A percentile compares a stretch with the other conserved stretches of the same genome.
Evolutionary conservation across 2,329 filamentous ascomycete species (phyloP).

Genomic region (Sporothrix brunneoviolacea): DNA sequence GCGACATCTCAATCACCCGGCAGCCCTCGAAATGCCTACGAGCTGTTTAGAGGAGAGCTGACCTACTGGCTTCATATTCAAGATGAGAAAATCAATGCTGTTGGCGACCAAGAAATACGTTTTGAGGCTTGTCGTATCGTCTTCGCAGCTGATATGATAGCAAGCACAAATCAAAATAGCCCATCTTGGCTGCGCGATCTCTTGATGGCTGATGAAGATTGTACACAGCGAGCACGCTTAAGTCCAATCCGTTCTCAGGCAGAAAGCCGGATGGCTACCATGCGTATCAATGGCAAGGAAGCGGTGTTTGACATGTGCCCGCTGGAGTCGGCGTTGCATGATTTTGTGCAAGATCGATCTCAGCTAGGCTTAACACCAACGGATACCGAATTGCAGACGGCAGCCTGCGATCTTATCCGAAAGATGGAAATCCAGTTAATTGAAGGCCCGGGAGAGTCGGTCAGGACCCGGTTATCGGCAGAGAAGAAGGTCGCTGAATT

Average conservation of each 20-base stretch:
- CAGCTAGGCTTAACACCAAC: constrained; percentile 53
- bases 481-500: constrained; percentile 48
- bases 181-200: constrained; percentile 54
- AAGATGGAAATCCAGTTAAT: constrained; percentile 40
- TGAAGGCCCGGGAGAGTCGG: background rate
- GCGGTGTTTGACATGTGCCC: constrained; percentile 51
- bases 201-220: constrained; percentile 41
- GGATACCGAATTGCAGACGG: constrained; percentile 53
- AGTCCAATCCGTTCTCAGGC: constrained; percentile 39
- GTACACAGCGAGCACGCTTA: constrained; percentile 40
- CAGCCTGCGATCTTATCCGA: constrained; percentile 52
- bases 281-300: constrained; percentile 52
- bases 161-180: constrained; percentile 29
- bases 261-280: constrained; percentile 40
- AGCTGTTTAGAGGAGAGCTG: constrained; percentile 53
- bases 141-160: constrained; percentile 44
- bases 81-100: constrained; percentile 34
- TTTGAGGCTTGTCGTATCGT: constrained; percentile 55
- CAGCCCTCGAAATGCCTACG: constrained; percentile 52
- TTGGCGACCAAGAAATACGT: constrained; percentile 45
- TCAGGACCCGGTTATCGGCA: background rate
- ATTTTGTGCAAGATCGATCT: constrained; percentile 45
- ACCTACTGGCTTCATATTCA: constrained; percentile 44
- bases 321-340: constrained; percentile 47
- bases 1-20: constrained; percentile 38